Evolutionary conservation across 2,329 filamentous ascomycete species (phyloP), one percentile per base, ranked within the genome.

Genomic region (Botrytis hyacinthi): DNA sequence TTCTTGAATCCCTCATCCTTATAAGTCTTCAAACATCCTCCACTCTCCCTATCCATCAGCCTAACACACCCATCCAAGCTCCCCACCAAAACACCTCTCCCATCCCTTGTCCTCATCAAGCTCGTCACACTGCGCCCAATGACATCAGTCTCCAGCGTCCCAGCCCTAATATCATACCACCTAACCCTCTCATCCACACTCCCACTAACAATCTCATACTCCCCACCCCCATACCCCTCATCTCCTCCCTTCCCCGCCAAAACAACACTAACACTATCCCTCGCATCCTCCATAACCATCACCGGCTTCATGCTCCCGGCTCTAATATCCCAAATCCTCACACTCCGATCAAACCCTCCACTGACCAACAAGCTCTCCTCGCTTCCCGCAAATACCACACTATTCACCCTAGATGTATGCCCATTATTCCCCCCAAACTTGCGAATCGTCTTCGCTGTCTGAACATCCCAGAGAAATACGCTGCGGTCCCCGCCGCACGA

Each of bases 401-500:
- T 87, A 81, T 98, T 97, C 72, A 98, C 87, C 46, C 94, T 82
- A 51, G 81, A 81, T 1, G 75, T 79, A 48, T 82, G 80, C 76
- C 82, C 80, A 20, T 79, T 75, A 73, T 87, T 87, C 35, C 87
- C 87, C 29, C 86, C 86, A 82, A 95, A 96, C 42, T 96, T 88
- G 35, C 93, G 88, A 40, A 92, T 84, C 6, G 95, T 97, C 78
- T 89, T 87, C 29, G 92, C 94, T 4, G 91, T 92, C 65, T 91
- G 87, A 0, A 98, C 96, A 82, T 99, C 96, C 96, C 96, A 98
- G 8, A 98, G 86, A 81, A 98, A 98, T 0, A 97, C 94, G 75
- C 89, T 87, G 78, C 95, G 93, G 84, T 99, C 96, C 74, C 96
- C 96, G 77, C 96, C 96, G 1, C 90, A 89, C n/a, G 91, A 95